phyloP scores from a whole-genome alignment of 805 yeast genomes.

The Candida ponderosae region DNA sequence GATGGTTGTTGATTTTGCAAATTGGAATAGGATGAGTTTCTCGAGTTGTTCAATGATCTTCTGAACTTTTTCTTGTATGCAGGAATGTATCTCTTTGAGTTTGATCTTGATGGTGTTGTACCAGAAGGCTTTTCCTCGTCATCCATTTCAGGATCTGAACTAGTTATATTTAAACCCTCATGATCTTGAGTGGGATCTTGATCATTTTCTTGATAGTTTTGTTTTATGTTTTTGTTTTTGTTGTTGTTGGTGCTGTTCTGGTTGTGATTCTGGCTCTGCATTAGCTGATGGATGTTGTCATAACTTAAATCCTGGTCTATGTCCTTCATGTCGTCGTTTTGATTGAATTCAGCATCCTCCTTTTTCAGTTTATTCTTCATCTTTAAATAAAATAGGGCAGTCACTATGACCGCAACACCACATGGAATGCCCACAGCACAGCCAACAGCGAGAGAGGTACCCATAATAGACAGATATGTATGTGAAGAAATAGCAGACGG shows the following conservation, averaged over 20 bases:
- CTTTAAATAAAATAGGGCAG: conserved; percentile 28
- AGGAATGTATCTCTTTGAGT: conserved; percentile 23
- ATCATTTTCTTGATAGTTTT: conserved; percentile 8
- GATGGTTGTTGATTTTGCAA: conserved; percentile 11
- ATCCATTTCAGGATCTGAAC: not conserved
- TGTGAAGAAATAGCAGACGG: too few relatives aligned
- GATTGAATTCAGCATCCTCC: conserved; percentile 25
- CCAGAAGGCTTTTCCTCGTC: conserved; percentile 2
- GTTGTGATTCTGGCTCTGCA: not conserved
- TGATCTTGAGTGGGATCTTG: not conserved
- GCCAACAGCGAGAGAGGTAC: conserved; percentile 35
- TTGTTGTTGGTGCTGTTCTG: not conserved
- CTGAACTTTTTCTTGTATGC: conserved; percentile 29
- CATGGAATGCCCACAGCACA: conserved; percentile 47
- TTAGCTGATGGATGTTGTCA: conserved; percentile 19
- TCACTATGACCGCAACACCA: conserved; percentile 28
- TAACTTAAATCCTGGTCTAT: conserved; percentile 27
- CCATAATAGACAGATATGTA: too few relatives aligned
- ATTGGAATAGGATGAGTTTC: conserved; percentile 15
- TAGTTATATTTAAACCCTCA: not conserved
- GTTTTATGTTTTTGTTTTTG: conserved; percentile 3
- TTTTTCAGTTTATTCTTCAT: conserved; percentile 27
- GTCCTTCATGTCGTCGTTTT: conserved; percentile 26
- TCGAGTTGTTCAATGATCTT: conserved; percentile 15
- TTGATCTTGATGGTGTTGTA: conserved; percentile 3